Evolutionary conservation across 2,329 filamentous ascomycete genomes (phyloP).

Genomic region (Mycogone perniciosa): DNA sequence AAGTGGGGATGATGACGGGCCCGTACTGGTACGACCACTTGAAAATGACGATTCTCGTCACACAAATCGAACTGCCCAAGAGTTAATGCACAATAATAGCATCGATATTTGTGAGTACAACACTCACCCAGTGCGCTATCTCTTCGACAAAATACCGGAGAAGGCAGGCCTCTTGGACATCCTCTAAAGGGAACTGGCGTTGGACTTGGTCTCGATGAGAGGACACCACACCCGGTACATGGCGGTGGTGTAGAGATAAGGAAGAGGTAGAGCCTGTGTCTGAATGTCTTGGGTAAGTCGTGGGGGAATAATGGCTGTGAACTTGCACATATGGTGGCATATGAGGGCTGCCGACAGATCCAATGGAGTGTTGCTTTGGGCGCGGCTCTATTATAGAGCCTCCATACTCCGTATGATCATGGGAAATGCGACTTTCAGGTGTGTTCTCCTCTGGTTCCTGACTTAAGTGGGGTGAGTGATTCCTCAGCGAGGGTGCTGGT

Average conservation of each 20-base stretch:
- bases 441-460: neutral
- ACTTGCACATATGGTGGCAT: neutral
- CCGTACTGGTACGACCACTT: slow-evolving; percentile 30
- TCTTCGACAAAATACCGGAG: slow-evolving; percentile 35
- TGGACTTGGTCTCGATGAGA: slow-evolving; percentile 2
- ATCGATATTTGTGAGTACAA: neutral
- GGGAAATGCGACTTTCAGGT: neutral
- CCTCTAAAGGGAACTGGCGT: slow-evolving; percentile 25
- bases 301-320: slow-evolving; percentile 1
- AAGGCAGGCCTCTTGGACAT: slow-evolving; percentile 33
- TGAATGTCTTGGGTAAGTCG: neutral
- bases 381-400: neutral
- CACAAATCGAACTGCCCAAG: slow-evolving; percentile 32
- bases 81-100: neutral
- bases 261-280: neutral
- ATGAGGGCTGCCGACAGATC: neutral
- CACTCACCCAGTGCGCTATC: slow-evolving; percentile 33
- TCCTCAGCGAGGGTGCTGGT: neutral
- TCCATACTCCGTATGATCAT: neutral
- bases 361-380: neutral
- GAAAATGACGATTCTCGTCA: slow-evolving; percentile 34
- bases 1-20: slow-evolving; percentile 32
- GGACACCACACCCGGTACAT: slow-evolving; percentile 1
- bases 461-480: neutral
- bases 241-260: slow-evolving; percentile 1